Conservation (phyloP, 345 rosid species). For the Acer saccharum region DNA sequence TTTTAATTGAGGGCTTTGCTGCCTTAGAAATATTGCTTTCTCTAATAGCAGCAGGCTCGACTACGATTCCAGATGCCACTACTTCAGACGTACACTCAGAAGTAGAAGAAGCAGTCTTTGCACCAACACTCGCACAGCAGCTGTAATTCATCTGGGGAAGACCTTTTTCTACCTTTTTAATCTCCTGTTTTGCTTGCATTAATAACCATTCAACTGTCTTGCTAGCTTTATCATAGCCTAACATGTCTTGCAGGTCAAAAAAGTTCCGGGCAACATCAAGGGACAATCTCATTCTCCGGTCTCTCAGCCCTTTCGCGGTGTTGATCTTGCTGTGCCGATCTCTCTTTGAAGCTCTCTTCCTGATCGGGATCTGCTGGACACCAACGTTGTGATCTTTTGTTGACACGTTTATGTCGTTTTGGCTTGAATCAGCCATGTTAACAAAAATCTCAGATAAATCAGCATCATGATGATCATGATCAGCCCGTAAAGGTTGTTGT, state of each 20-base stretch:
- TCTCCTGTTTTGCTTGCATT: constrained; percentile 55
- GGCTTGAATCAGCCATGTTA: constrained; percentile 33
- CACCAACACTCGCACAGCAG: constrained; percentile 1
- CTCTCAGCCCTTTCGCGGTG: constrained; percentile 80
- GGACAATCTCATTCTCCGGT: constrained; percentile 85
- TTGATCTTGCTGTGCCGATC: constrained; percentile 88
- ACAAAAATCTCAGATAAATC: constrained; percentile 27
- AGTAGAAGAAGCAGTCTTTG: constrained; percentile 41
- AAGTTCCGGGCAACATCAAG: constrained; percentile 69
- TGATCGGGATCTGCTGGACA: constrained; percentile 3
- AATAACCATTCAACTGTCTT: constrained; percentile 87
- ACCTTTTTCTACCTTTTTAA: constrained; percentile 42
- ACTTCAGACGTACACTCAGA: constrained; percentile 44
- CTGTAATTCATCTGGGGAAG: constrained; percentile 19
- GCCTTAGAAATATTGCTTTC: constrained; percentile 18
- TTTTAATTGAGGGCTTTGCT: constrained; percentile 28
- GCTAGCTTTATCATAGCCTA: constrained; percentile 81
- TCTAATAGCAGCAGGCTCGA: constrained; percentile 2
- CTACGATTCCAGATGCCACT: constrained; percentile 25
- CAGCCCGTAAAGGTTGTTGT: constrained; percentile 26
- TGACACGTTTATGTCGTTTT: not conserved
- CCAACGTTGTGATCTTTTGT: not conserved
- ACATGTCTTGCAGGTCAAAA: constrained; percentile 79
- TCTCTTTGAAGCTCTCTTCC: constrained; percentile 51
- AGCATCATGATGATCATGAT: not conserved